Conservation (phyloP, 169 alveolate species). For the Eimeria tenella region DNA sequence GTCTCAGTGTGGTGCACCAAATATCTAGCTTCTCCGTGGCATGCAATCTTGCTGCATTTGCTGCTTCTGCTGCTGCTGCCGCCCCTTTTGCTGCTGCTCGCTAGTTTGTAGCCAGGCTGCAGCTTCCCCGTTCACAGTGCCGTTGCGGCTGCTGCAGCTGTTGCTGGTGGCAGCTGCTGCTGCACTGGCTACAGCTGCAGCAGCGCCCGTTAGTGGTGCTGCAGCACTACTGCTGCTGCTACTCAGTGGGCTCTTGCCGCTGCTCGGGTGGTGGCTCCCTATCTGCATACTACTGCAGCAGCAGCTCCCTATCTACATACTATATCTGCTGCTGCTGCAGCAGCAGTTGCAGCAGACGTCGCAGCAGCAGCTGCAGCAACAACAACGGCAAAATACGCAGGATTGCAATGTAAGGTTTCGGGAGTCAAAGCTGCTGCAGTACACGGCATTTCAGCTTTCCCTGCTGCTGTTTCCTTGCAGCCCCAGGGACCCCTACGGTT, state of each 20-base stretch:
- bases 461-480: neutral
- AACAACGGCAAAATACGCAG: neutral
- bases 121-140: too few species aligned
- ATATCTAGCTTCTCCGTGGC: neutral
- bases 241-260: neutral
- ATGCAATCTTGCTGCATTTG: neutral
- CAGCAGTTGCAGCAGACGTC: neutral
- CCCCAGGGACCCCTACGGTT: neutral
- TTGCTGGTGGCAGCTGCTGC: constrained; percentile 17
- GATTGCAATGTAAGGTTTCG: neutral
- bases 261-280: neutral
- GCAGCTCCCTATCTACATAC: neutral
- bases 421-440: neutral
- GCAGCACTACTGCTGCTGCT: too few species aligned
- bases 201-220: neutral
- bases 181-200: neutral
- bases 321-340: neutral
- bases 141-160: constrained; percentile 5
- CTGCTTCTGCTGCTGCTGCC: constrained; percentile 30
- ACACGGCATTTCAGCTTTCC: neutral
- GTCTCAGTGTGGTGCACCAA: neutral
- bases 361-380: constrained; percentile 11
- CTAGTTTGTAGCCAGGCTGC: too few species aligned
- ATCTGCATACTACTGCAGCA: neutral
- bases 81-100: neutral